Evolutionary conservation across 164 flowering plant genomes (phyloP).

Genomic region (Amborella trichopoda): DNA sequence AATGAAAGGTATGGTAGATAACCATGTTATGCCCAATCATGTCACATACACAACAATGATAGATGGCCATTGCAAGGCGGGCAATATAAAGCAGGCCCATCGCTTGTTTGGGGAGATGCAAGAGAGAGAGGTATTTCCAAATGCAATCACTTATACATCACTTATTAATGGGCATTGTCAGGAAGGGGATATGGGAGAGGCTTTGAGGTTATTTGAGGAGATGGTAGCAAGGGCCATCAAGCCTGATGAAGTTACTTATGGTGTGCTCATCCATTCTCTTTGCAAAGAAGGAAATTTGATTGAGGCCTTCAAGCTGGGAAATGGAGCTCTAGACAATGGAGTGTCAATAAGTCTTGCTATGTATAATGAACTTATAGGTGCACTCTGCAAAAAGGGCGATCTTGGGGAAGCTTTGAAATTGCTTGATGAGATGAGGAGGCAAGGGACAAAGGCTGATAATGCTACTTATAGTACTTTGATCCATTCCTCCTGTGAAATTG

Average conservation of each 20-base stretch:
- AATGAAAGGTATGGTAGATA: constrained; percentile 34
- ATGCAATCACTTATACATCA: constrained; percentile 41
- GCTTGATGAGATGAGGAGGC: constrained; percentile 25
- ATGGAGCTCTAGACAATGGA: constrained; percentile 33
- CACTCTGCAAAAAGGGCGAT: constrained; percentile 22
- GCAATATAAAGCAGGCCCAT: constrained; percentile 39
- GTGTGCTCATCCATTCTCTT: constrained; percentile 23
- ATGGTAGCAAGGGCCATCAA: constrained; percentile 38
- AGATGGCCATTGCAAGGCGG: constrained; percentile 38
- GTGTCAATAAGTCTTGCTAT: constrained; percentile 9
- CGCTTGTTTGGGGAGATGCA: constrained; percentile 44
- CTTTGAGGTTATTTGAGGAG: constrained; percentile 42
- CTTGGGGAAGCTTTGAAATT: constrained; percentile 16
- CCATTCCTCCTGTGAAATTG: constrained; percentile 14
- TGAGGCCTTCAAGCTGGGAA: constrained; percentile 27
- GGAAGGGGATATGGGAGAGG: constrained; percentile 23
- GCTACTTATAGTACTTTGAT: constrained; percentile 22
- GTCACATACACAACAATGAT: constrained; percentile 59
- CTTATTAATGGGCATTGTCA: constrained; percentile 40
- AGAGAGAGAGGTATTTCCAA: constrained; percentile 34
- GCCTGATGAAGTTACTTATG: constrained; percentile 32
- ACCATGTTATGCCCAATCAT: constrained; percentile 31
- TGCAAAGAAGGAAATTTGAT: constrained; percentile 26
- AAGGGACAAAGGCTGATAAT: constrained; percentile 20
- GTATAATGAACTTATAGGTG: constrained; percentile 18